Conservation (phyloP, 2,329 filamentous ascomycete species). For the Arachnomyces sp. region DNA sequence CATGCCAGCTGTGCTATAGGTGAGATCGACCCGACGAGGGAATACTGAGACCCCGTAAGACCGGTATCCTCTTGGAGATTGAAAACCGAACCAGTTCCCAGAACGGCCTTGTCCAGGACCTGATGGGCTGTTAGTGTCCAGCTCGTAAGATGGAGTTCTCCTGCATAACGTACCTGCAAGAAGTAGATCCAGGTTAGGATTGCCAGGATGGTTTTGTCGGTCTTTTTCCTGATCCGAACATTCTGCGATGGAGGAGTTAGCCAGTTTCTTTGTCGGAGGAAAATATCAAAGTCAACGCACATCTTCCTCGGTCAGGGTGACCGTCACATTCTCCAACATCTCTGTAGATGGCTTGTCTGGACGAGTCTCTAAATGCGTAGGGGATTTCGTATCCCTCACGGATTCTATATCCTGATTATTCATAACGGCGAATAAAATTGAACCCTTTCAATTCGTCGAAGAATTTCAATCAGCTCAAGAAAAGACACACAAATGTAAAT, state of each 20-base stretch:
- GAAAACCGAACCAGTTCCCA: conserved; percentile 53
- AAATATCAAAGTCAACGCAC: conserved; percentile 9
- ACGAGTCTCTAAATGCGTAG: too few relatives aligned
- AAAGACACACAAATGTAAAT: too few relatives aligned
- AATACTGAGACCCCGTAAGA: conserved; percentile 50
- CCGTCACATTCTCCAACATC: background rate
- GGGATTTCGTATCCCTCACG: too few relatives aligned
- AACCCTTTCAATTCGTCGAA: too few relatives aligned
- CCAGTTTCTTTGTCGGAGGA: background rate
- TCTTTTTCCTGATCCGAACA: conserved; percentile 53
- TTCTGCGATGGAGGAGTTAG: conserved; percentile 27
- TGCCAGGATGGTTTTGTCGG: conserved; percentile 51
- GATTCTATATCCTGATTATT: too few relatives aligned
- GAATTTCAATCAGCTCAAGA: too few relatives aligned
- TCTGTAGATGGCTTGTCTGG: too few relatives aligned
- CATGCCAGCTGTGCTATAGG: conserved; percentile 55
- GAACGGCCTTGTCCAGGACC: conserved; percentile 52
- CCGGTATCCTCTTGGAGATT: conserved; percentile 44
- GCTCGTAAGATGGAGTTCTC: background rate
- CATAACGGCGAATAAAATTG: too few relatives aligned
- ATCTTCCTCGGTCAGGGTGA: conserved; percentile 32
- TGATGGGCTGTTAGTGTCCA: conserved; percentile 4
- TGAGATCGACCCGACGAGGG: conserved; percentile 50
- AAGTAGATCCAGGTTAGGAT: conserved; percentile 42
- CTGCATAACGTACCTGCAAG: conserved; percentile 23